Percentiles rank a stretch among this genome's conserved stretches.
phyloP scores from a whole-genome alignment of 768 basidiomycete species.

The Leucogyrophana mollusca region DNA sequence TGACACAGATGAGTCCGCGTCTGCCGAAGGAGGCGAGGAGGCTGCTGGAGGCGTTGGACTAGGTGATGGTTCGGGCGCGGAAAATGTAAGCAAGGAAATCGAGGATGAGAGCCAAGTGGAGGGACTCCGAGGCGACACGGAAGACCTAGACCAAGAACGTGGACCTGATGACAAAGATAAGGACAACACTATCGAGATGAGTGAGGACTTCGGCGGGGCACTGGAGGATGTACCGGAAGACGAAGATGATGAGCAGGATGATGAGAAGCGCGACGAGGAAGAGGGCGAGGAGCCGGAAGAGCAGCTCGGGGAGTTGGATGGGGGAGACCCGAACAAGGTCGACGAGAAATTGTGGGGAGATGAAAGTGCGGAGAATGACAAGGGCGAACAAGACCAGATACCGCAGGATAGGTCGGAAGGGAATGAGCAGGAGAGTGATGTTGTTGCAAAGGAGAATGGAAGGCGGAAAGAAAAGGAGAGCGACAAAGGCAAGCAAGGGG shows the following conservation, averaged over 20 bases:
- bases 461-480: slow-evolving; percentile 37
- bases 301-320: slow-evolving; percentile 78
- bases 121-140: slow-evolving; percentile 73
- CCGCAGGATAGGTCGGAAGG: slow-evolving; percentile 60
- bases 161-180: slow-evolving; percentile 49
- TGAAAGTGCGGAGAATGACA: slow-evolving; percentile 58
- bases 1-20: slow-evolving; percentile 58
- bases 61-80: slow-evolving; percentile 80
- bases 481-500: slow-evolving; percentile 24
- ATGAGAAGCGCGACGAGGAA: slow-evolving; percentile 49
- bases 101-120: slow-evolving; percentile 97
- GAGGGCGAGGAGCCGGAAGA: slow-evolving; percentile 74
- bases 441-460: slow-evolving; percentile 73
- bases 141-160: slow-evolving; percentile 33
- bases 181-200: slow-evolving; percentile 87
- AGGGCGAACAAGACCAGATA: slow-evolving; percentile 53
- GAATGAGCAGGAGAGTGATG: slow-evolving; percentile 53
- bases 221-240: slow-evolving; percentile 81
- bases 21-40: slow-evolving; percentile 41
- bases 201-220: slow-evolving; percentile 83
- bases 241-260: slow-evolving; percentile 42
- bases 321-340: slow-evolving; percentile 76
- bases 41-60: slow-evolving; percentile 77
- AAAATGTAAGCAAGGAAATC: slow-evolving; percentile 93
- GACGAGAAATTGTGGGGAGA: slow-evolving; percentile 99